Evolutionary conservation across 805 yeast genomes (phyloP).

Genomic region (Saturnispora sekii): DNA sequence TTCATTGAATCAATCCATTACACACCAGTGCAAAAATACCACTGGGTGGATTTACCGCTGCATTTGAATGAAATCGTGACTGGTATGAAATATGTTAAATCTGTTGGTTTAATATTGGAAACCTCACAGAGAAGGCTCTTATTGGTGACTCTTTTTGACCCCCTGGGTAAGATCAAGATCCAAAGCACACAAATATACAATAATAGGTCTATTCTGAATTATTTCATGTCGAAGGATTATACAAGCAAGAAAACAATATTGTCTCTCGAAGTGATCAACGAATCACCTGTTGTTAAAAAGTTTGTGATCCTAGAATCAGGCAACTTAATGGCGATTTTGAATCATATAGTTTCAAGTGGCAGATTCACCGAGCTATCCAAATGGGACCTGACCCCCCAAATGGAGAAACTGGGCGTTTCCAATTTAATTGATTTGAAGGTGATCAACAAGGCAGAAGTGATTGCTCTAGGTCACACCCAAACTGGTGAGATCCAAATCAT

Average conservation of each 20-base stretch:
- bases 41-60: slow-evolving; percentile 31
- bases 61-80: slow-evolving; percentile 47
- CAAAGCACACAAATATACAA: slow-evolving; percentile 16
- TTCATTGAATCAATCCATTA: slow-evolving; percentile 70
- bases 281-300: slow-evolving; percentile 39
- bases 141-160: slow-evolving; percentile 55
- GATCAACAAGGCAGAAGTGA: neutral
- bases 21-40: slow-evolving; percentile 39
- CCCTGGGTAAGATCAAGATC: slow-evolving; percentile 48
- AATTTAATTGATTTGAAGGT: slow-evolving; percentile 2
- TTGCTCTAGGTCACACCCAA: too few relatives aligned
- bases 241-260: slow-evolving; percentile 38
- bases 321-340: slow-evolving; percentile 32
- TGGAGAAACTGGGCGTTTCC: neutral
- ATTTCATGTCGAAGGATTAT: slow-evolving; percentile 14
- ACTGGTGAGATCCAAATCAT: too few relatives aligned
- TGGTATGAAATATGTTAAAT: slow-evolving; percentile 50
- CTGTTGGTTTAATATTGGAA: slow-evolving; percentile 63
- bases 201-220: slow-evolving; percentile 11
- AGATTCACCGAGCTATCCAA: slow-evolving; percentile 2
- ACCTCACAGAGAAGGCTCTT: slow-evolving; percentile 63
- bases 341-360: slow-evolving; percentile 26
- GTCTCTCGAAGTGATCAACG: slow-evolving; percentile 34
- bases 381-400: slow-evolving; percentile 1
- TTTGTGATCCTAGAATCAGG: slow-evolving; percentile 36